These are phyloP conservation scores for Microsporum audouinii DNA, from an alignment of 2,329 filamentous ascomycete genomes.

Conservation along the genomic window DNA sequence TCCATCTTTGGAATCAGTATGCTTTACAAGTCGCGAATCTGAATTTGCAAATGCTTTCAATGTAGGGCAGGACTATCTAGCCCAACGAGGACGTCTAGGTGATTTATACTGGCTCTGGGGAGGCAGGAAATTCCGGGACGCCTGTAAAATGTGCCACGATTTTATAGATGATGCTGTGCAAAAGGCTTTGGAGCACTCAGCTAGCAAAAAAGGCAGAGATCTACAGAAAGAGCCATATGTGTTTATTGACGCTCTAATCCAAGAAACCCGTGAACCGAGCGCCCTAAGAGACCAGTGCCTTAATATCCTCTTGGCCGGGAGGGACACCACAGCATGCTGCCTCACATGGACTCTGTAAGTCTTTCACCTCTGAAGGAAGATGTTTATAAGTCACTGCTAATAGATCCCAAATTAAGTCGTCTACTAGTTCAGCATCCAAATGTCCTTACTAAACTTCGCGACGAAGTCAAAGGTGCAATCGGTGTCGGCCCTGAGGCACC, in stretches of 20 bases:
- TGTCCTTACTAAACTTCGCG: constrained; percentile 14
- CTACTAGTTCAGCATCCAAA: constrained; percentile 16
- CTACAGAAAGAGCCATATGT: constrained; percentile 45
- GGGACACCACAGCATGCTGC: constrained; percentile 39
- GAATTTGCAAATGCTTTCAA: constrained; percentile 19
- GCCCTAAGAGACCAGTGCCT: constrained; percentile 66
- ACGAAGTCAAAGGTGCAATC: constrained; percentile 13
- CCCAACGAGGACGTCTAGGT: constrained; percentile 22
- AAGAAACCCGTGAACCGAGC: constrained; percentile 47
- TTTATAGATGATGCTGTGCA: constrained; percentile 17
- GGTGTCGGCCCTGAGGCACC: constrained; percentile 13
- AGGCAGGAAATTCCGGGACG: constrained; percentile 20
- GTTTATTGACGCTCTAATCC: constrained; percentile 66
- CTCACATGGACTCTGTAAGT: constrained; percentile 23
- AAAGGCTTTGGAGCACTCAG: constrained; percentile 19
- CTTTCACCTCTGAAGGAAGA: neutral
- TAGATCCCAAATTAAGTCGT: neutral
- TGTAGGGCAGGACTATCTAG: constrained; percentile 18
- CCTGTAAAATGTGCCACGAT: constrained; percentile 19
- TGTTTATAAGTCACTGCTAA: neutral
- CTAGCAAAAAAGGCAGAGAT: neutral
- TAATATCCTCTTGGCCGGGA: constrained; percentile 45
- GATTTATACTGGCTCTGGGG: constrained; percentile 24
- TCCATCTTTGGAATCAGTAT: neutral
- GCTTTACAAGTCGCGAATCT: neutral